Evolutionary conservation across 192 early-diverging fungal genomes (phyloP).

Genomic region (Spizellomyces punctatus): DNA sequence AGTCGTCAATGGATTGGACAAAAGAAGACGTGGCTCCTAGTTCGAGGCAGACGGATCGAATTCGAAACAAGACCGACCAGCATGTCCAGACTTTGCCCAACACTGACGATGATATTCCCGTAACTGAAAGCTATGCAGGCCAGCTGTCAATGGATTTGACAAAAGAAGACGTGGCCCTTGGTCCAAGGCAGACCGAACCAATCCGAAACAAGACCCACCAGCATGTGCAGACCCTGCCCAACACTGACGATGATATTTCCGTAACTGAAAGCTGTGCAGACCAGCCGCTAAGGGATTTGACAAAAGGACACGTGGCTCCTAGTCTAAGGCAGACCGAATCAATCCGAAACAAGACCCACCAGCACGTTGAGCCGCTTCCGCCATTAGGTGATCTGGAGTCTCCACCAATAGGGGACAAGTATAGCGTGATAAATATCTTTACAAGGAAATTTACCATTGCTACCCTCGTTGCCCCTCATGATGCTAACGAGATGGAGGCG

Average conservation of each 20-base stretch:
- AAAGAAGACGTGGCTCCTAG: background rate
- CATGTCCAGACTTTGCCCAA: background rate
- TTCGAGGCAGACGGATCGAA: background rate
- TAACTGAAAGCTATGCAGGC: too few relatives aligned
- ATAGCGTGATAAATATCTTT: slow-evolving; percentile 14
- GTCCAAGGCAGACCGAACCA: background rate
- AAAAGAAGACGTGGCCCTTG: too few relatives aligned
- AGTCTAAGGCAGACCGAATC: background rate
- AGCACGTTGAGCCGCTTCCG: background rate
- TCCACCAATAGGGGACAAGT: slow-evolving; percentile 4
- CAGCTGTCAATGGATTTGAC: too few relatives aligned
- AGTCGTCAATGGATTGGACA: too few relatives aligned
- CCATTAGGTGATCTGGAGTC: background rate
- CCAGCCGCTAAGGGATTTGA: too few relatives aligned
- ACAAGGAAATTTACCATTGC: background rate
- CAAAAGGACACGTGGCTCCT: background rate
- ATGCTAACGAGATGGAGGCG: too few relatives aligned
- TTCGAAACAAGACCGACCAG: background rate
- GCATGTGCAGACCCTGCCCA: background rate
- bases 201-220: background rate
- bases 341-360: background rate
- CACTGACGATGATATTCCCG: too few relatives aligned
- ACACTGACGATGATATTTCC: too few relatives aligned
- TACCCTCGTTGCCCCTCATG: background rate
- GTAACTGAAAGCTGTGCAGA: too few relatives aligned